Evolutionary conservation across 2,329 filamentous ascomycete genomes (phyloP).

Genomic region (Tympanopsis confertula): DNA sequence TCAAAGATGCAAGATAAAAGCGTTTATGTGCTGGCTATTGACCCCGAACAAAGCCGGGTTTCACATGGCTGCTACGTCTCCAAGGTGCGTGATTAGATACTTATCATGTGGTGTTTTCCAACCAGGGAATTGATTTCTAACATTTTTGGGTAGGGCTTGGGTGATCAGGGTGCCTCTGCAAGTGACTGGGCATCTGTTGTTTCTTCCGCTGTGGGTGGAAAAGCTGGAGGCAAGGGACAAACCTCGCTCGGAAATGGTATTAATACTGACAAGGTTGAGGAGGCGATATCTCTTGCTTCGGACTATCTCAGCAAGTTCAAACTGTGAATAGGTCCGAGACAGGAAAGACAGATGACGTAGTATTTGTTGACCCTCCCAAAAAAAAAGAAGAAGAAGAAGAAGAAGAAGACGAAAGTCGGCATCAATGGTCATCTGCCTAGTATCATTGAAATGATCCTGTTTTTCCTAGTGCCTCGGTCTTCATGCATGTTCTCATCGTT

Average conservation of each 20-base stretch:
- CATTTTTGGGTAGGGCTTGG: not conserved
- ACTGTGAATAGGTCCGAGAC: not conserved
- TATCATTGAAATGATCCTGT: too few species aligned
- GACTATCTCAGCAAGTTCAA: not conserved
- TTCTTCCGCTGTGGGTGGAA: not conserved
- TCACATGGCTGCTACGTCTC: conserved; percentile 85
- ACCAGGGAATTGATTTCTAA: too few species aligned
- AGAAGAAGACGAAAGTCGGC: too few species aligned
- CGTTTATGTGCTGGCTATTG: conserved; percentile 75
- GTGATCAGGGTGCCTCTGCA: not conserved
- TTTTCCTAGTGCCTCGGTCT: too few species aligned
- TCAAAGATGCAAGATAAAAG: conserved; percentile 79
- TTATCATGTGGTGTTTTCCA: not conserved
- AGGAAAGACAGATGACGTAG: too few species aligned
- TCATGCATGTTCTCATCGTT: too few species aligned
- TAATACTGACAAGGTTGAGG: not conserved
- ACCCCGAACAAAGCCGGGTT: conserved; percentile 56
- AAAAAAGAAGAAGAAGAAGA: too few species aligned
- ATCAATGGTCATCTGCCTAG: too few species aligned
- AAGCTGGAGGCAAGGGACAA: not conserved
- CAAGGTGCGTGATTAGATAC: conserved; percentile 44
- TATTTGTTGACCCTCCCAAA: too few species aligned
- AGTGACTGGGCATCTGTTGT: not conserved
- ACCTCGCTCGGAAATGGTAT: not conserved
- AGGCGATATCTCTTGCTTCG: not conserved